Percentiles rank a stretch among this genome's conserved stretches.
phyloP scores from a whole-genome alignment of 768 basidiomycete genomes.

The Lactarius sp. region DNA sequence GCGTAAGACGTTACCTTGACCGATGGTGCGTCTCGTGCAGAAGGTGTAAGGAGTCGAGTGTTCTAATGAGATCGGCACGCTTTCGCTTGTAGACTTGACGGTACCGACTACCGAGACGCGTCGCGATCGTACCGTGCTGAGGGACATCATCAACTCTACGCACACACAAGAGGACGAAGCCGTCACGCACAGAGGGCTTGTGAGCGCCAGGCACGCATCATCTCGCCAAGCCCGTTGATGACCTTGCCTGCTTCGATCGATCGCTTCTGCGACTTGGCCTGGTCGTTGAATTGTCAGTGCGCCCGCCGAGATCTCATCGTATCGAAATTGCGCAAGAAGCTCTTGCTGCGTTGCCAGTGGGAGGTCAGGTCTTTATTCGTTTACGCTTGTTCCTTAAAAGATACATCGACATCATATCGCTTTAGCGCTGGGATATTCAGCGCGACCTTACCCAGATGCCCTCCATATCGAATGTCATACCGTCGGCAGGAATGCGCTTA shows the following conservation, averaged over 20 bases:
- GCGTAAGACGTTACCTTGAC: too few species aligned
- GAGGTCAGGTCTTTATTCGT: conserved; percentile 18
- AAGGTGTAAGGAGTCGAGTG: conserved; percentile 50
- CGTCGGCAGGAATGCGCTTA: conserved; percentile 98
- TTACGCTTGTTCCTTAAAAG: conserved; percentile 25
- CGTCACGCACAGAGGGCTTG: conserved; percentile 52
- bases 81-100: conserved; percentile 92
- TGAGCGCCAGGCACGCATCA: conserved; percentile 79
- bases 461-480: conserved; percentile 40
- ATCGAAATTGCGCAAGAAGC: conserved; percentile 95
- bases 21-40: too few species aligned
- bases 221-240: conserved; percentile 71
- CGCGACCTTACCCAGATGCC: conserved; percentile 80
- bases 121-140: conserved; percentile 88
- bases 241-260: conserved; percentile 85
- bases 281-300: conserved; percentile 80
- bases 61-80: conserved; percentile 70
- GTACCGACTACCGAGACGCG: conserved; percentile 96
- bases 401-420: background rate
- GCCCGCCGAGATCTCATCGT: conserved; percentile 87
- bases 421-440: background rate
- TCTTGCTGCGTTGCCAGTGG: conserved; percentile 97
- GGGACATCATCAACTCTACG: conserved; percentile 2
- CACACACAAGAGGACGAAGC: background rate
- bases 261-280: conserved; percentile 73